phyloP scores from a whole-genome alignment of 495 filamentous ascomycete species.

The Lophiotrema nucula region DNA sequence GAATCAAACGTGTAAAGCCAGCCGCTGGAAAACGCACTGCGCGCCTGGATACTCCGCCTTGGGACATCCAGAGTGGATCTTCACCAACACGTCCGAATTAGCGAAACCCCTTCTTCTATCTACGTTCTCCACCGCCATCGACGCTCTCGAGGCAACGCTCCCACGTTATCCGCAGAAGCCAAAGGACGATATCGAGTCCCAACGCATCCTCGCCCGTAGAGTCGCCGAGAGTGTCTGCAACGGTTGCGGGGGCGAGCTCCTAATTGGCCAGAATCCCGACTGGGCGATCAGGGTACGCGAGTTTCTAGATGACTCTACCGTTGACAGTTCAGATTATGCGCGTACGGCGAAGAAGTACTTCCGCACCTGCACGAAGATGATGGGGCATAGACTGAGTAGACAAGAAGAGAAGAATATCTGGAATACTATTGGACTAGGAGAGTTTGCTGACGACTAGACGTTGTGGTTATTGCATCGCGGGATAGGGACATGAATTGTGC shows the following conservation, averaged over 20 bases:
- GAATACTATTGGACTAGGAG: neutral
- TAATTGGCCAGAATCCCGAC: neutral
- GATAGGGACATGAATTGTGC: no score
- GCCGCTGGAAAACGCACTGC: neutral
- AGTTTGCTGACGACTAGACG: no score
- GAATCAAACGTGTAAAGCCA: neutral
- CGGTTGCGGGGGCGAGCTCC: neutral
- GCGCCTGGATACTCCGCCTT: conserved; percentile 6
- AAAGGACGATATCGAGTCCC: neutral
- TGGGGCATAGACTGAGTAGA: neutral
- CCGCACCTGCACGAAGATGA: neutral
- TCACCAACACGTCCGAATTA: neutral
- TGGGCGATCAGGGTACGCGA: neutral
- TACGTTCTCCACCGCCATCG: neutral
- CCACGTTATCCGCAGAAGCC: neutral
- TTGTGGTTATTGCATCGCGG: no score
- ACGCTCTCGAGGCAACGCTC: neutral
- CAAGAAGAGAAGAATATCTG: neutral
- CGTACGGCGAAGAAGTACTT: neutral
- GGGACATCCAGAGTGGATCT: neutral
- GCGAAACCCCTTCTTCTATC: neutral
- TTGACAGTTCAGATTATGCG: neutral
- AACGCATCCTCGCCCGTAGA: neutral
- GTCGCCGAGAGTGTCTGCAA: neutral
- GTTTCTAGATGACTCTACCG: neutral